Percentiles rank a stretch among this genome's conserved stretches.
These are phyloP conservation scores for Medicago arabica DNA, from an alignment of 306 rosid species.

Conservation along the genomic window DNA sequence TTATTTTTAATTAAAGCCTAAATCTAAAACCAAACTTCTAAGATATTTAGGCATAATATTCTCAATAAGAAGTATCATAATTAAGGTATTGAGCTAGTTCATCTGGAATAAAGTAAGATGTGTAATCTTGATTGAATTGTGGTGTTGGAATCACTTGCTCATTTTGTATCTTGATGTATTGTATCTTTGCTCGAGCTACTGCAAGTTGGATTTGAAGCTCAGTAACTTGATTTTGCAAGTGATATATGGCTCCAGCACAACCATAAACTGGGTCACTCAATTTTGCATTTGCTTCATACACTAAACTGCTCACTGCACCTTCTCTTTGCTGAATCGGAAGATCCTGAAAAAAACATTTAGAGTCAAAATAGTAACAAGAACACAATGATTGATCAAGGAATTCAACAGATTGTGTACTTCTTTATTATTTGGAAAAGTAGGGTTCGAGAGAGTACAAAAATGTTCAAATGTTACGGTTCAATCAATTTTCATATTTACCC, in stretches of 20 bases:
- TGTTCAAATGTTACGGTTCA: neutral
- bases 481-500: neutral
- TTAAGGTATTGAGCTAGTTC: slow-evolving; percentile 58
- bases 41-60: no score
- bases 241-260: slow-evolving; percentile 84
- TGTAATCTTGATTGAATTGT: no score
- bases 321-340: slow-evolving; percentile 76
- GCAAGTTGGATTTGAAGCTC: slow-evolving; percentile 95
- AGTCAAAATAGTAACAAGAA: neutral
- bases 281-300: slow-evolving; percentile 92
- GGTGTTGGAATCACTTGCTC: slow-evolving; percentile 50
- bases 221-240: slow-evolving; percentile 79
- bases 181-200: slow-evolving; percentile 88
- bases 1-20: no score
- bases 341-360: slow-evolving; percentile 54
- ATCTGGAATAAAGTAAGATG: no score
- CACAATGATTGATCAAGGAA: neutral
- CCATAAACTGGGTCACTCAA: slow-evolving; percentile 89
- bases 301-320: slow-evolving; percentile 94
- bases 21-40: no score
- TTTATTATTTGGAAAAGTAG: neutral
- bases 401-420: neutral
- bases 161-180: slow-evolving; percentile 80
- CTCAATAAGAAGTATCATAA: slow-evolving; percentile 49
- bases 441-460: neutral